phyloP scores from a whole-genome alignment of 352 stramenopile genomes.

The Saprolegnia diclina region DNA sequence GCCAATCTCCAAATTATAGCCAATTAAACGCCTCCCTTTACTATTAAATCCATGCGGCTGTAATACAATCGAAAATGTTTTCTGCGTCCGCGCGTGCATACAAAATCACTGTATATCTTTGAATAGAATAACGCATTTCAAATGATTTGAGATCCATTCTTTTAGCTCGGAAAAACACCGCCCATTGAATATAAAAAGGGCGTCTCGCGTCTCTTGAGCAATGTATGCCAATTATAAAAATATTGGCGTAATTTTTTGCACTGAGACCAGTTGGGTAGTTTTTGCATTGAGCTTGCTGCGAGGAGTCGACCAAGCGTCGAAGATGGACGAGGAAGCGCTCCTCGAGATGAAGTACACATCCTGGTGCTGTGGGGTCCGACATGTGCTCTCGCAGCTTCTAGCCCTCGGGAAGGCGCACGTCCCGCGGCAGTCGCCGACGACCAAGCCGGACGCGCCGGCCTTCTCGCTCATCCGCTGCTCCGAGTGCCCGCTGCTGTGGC shows the following conservation, averaged over 20 bases:
- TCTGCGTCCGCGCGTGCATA: too few relatives aligned
- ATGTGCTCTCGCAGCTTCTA: slow-evolving; percentile 18
- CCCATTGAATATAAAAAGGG: too few relatives aligned
- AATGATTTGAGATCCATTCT: too few relatives aligned
- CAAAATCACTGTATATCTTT: too few relatives aligned
- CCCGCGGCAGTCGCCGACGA: background rate
- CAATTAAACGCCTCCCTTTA: background rate
- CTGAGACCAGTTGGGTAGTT: too few relatives aligned
- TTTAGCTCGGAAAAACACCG: too few relatives aligned
- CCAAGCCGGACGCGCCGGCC: background rate
- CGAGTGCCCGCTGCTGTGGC: slow-evolving; percentile 21
- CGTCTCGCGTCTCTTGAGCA: too few relatives aligned
- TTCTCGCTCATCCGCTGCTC: slow-evolving; percentile 4
- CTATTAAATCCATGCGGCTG: background rate
- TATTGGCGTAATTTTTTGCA: too few relatives aligned
- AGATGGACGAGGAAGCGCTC: slow-evolving; percentile 11
- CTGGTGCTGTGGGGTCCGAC: slow-evolving; percentile 17
- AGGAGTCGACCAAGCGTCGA: background rate
- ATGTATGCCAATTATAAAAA: too few relatives aligned
- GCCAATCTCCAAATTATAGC: background rate
- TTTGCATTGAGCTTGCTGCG: background rate
- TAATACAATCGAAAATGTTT: too few relatives aligned
- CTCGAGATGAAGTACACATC: slow-evolving; percentile 17
- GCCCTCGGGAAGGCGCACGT: background rate
- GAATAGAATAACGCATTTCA: too few relatives aligned